Conservation (phyloP, 2,329 filamentous ascomycete genomes). For the Clarireedia homoeocarpa region DNA sequence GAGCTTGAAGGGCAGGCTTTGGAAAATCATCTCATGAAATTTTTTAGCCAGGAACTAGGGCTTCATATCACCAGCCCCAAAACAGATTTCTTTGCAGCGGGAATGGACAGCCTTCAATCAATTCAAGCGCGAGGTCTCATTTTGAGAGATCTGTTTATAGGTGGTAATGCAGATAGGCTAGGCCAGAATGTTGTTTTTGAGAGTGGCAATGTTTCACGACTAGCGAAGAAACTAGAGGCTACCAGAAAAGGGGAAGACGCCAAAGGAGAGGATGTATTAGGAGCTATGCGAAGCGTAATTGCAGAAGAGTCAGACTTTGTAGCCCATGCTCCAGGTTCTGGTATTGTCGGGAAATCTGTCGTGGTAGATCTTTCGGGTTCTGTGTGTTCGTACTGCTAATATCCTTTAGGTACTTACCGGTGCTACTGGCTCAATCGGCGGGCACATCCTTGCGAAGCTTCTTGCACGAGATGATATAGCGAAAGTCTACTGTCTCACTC, state of each 20-base stretch:
- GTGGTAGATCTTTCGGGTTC: neutral
- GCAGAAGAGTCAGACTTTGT: conserved; percentile 34
- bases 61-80: conserved; percentile 13
- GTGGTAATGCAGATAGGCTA: conserved; percentile 32
- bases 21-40: conserved; percentile 25
- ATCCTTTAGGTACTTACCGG: conserved; percentile 46
- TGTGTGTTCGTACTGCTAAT: neutral
- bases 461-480: conserved; percentile 47
- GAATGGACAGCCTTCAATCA: conserved; percentile 50
- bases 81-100: conserved; percentile 48
- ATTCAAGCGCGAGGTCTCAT: conserved; percentile 46
- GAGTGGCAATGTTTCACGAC: conserved; percentile 38
- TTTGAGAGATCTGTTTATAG: conserved; percentile 40
- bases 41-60: conserved; percentile 3
- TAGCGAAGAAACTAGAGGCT: conserved; percentile 38
- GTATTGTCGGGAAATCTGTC: neutral
- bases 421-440: conserved; percentile 55
- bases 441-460: conserved; percentile 50
- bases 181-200: conserved; percentile 53
- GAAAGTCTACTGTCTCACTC: conserved; percentile 44
- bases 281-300: conserved; percentile 37
- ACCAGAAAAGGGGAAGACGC: conserved; percentile 24
- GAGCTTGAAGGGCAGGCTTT: conserved; percentile 25
- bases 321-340: neutral
- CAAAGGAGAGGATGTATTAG: conserved; percentile 26